Conservation (phyloP, 2,329 filamentous ascomycete species). For the Chaetomium sp. region DNA sequence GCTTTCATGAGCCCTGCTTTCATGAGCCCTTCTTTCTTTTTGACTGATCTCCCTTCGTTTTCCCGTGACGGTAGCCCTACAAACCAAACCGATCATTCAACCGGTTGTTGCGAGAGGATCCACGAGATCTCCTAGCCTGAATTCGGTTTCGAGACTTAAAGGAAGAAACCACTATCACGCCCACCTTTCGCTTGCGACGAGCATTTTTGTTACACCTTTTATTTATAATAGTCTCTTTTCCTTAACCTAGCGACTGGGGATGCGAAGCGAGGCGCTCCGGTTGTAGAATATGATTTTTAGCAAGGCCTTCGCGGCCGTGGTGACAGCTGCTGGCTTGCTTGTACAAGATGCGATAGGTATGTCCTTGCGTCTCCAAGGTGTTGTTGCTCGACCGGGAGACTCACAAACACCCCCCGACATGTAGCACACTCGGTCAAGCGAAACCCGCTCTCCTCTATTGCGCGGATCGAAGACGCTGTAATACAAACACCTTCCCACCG, state of each 20-base stretch:
- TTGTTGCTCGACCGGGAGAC: background rate
- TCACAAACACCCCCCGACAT: background rate
- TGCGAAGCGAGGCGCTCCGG: background rate
- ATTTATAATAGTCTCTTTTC: background rate
- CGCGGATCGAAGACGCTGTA: constrained; percentile 63
- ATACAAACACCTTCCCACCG: constrained; percentile 74
- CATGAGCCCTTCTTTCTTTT: background rate
- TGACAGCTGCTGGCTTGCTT: constrained; percentile 22
- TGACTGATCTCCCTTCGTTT: background rate
- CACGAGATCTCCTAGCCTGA: too few relatives aligned
- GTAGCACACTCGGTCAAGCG: constrained; percentile 65
- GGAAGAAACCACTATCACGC: too few relatives aligned
- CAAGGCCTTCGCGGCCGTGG: constrained; percentile 27
- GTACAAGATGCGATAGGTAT: constrained; percentile 25
- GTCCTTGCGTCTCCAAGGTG: constrained; percentile 2
- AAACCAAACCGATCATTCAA: background rate
- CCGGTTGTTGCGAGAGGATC: too few relatives aligned
- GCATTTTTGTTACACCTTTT: too few relatives aligned
- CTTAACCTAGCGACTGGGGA: background rate
- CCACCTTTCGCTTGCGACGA: too few relatives aligned
- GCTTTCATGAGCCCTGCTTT: background rate
- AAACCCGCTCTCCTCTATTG: constrained; percentile 70
- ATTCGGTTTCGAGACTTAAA: too few relatives aligned
- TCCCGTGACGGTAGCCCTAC: background rate
- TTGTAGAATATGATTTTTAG: constrained; percentile 24